Evolutionary conservation across 805 yeast species (phyloP), one percentile per base, ranked within the genome.

Genomic region (Yamadazyma akitaensis): DNA sequence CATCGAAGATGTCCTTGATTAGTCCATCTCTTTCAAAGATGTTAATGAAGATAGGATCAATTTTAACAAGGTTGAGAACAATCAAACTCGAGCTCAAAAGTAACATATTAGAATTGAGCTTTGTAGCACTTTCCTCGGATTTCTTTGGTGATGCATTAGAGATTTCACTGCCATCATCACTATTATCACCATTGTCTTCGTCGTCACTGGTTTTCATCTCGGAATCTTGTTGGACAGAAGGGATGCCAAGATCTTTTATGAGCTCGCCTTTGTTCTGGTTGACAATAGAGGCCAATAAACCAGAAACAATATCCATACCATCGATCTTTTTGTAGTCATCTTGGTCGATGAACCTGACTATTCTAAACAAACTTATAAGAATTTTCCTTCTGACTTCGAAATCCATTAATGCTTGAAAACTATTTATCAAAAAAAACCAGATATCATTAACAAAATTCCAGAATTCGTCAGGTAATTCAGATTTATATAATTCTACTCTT

Each of bases 401-500:
- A 48, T 86, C 88, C 58, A 86, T 84, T 0, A 92, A 76, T 2
- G 92, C 82, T 31, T 85, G 82, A 56, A 83, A 88, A 8, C 87
- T 75, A 50, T 79, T 81, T 10, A 85, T 61, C 43, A 88, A 57
- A 3, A 82, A 53, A 0, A 79, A 74, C 60, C 82, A 77, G 3
- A 82, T 58, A 8, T 71, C 69, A 38, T 65, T 65, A 6, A 76
- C 67, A 57, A 84, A 79, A 1, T 49, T 49, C 53, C 58, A 53
- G 46, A 60, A 67, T 1, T 54, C 52, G 2, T 43, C 43, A 2
- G 62, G 48, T 12, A 58, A 54, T 10, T 63, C 54, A 1, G 58
- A 55, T 9, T 57, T 52, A 42, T 63, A 71, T 1, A 71, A 55
- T 7, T 55, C 53, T n/a, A 63, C 33, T 47, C 77, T 63, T 26